Evolutionary conservation across 345 rosid species (phyloP), one percentile per base, ranked within the genome.

Genomic region (Salix koriyanagi): DNA sequence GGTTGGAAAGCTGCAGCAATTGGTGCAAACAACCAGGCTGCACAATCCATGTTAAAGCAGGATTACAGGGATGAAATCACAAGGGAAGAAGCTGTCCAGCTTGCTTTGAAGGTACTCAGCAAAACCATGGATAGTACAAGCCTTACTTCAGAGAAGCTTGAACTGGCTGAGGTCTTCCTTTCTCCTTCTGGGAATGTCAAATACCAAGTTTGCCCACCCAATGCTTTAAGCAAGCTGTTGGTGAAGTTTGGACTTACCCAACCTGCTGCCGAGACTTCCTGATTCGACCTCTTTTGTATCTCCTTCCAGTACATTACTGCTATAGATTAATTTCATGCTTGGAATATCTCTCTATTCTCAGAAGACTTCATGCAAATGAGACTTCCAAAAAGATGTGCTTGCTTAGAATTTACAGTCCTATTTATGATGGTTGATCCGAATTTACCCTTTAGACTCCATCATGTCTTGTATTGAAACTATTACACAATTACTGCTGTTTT

Each of bases 61-160:
- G 98, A 95, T 75, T 95, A 95, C 81, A 95, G 93, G 84, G 98
- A 93, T 32, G 96, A 93, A 36, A 90, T 93, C 68, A 80, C 88
- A 1, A 89, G 99, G 76, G 99, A 93, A 64, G 99, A 93, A 66
- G 99, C 98, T 0, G 96, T 95, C 32, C 87, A 91, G 84, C 94
- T 95, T 1, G 97, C 98, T 0, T 80, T 95, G 75, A 95, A 93
- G 90, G 99, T 95, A 37, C 90, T 95, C 65, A 93, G 92, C 83
- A 95, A 95, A 84, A 93, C 99, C 7, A 95, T 95, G 99, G 99
- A 95, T 84, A 95, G 99, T 79, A 93, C 99, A 5, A 95, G 96
- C 82, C 94, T 93, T 69, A 91, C 97, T 72, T 90, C 98, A 0
- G 99, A 95, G 65, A 95, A 93, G 90, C 98, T 95, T 39, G 99